Evolutionary conservation across 2,329 filamentous ascomycete species (phyloP).

Genomic region (Aspergillus chevalieri): DNA sequence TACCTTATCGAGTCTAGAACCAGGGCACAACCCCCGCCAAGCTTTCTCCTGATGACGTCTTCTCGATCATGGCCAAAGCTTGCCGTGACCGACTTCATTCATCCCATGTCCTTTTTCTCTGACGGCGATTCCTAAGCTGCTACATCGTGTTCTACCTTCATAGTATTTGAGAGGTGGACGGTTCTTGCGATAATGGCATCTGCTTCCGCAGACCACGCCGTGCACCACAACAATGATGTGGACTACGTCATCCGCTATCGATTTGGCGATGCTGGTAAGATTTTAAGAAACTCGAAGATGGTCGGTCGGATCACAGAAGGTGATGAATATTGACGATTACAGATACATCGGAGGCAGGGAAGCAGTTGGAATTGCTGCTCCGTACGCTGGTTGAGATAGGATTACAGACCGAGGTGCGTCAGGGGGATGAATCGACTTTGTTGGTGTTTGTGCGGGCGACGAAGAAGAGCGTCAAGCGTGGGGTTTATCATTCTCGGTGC

Average conservation of each 20-base stretch:
- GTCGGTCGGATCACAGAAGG: background rate
- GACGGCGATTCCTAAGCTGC: background rate
- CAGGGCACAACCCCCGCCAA: background rate
- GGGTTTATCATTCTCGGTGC: slow-evolving; percentile 75
- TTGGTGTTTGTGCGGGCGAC: slow-evolving; percentile 79
- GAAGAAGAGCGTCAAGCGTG: slow-evolving; percentile 68
- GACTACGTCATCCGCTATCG: slow-evolving; percentile 86
- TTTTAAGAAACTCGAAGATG: background rate
- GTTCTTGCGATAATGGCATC: slow-evolving; percentile 20
- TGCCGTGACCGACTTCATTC: background rate
- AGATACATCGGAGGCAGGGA: slow-evolving; percentile 66
- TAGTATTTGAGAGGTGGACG: background rate
- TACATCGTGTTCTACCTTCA: background rate
- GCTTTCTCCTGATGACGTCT: slow-evolving; percentile 1
- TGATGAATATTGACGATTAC: slow-evolving; percentile 3
- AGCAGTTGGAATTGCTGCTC: slow-evolving; percentile 73
- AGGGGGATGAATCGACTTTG: slow-evolving; percentile 67
- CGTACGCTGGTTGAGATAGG: slow-evolving; percentile 70
- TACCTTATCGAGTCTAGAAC: background rate
- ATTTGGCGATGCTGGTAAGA: slow-evolving; percentile 54
- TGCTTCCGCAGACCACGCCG: slow-evolving; percentile 17
- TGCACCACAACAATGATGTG: slow-evolving; percentile 59
- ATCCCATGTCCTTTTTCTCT: slow-evolving; percentile 2
- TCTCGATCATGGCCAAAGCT: background rate
- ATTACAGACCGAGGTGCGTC: slow-evolving; percentile 78